Percentiles rank a stretch among this genome's conserved stretches.
Conservation (phyloP, 208 protist species). For the Naegleria gruberi region DNA sequence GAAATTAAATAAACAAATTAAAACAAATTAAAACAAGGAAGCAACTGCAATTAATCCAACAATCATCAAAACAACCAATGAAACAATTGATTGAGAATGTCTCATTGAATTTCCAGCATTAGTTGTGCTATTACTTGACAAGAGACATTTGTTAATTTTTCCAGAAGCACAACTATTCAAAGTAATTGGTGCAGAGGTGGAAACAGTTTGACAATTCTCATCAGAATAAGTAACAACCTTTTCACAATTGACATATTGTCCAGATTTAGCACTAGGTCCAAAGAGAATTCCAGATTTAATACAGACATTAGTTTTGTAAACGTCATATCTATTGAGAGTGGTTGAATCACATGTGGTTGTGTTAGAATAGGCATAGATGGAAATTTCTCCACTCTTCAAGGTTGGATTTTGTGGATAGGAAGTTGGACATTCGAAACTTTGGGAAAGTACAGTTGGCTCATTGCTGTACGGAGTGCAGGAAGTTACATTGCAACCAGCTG, state of each 20-base stretch:
- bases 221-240: background rate
- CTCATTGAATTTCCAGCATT: too few species aligned
- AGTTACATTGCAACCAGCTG: background rate
- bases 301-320: background rate
- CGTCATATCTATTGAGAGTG: background rate
- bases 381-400: background rate
- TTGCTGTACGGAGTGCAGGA: background rate
- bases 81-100: background rate
- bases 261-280: background rate
- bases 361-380: background rate
- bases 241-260: background rate
- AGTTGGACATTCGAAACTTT: background rate
- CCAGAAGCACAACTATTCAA: background rate
- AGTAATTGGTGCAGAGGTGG: background rate
- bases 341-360: background rate
- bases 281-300: background rate
- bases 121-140: too few species aligned
- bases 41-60: too few species aligned
- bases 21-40: too few species aligned
- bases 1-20: too few species aligned
- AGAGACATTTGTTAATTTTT: too few species aligned
- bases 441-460: background rate
- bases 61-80: background rate
- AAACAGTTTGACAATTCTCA: background rate
- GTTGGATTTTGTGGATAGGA: background rate